These are phyloP conservation scores for Scheffersomyces coipomensis DNA, from an alignment of 805 yeast genomes.

Conservation along the genomic window DNA sequence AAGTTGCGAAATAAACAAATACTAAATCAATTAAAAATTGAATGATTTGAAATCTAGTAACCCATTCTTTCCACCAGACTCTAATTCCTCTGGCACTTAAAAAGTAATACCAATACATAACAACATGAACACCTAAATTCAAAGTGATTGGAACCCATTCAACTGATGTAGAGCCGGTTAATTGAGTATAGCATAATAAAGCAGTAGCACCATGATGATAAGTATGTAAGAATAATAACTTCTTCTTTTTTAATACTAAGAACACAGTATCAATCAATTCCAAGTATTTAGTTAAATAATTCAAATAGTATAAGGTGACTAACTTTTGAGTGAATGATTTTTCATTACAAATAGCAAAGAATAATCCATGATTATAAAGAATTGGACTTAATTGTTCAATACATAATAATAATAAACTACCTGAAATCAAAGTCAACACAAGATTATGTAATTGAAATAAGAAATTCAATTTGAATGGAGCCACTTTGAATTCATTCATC, in stretches of 20 bases:
- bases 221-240: slow-evolving; percentile 87
- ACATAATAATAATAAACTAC: slow-evolving; percentile 62
- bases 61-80: slow-evolving; percentile 99
- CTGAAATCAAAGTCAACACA: slow-evolving; percentile 66
- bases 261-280: slow-evolving; percentile 92
- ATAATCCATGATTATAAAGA: slow-evolving; percentile 68
- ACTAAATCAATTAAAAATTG: slow-evolving; percentile 88
- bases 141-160: slow-evolving; percentile 93
- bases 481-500: slow-evolving; percentile 47
- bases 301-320: slow-evolving; percentile 83
- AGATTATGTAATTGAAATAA: slow-evolving; percentile 87
- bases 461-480: slow-evolving; percentile 71
- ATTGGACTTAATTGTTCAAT: slow-evolving; percentile 87
- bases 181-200: slow-evolving; percentile 86
- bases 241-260: slow-evolving; percentile 88
- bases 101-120: slow-evolving; percentile 98
- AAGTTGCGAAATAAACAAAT: slow-evolving; percentile 92
- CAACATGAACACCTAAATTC: slow-evolving; percentile 89
- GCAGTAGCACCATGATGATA: slow-evolving; percentile 99
- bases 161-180: slow-evolving; percentile 85
- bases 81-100: slow-evolving; percentile 87
- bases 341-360: slow-evolving; percentile 76
- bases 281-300: slow-evolving; percentile 83
- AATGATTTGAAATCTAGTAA: slow-evolving; percentile 90
- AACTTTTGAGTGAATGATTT: slow-evolving; percentile 82